phyloP scores from a whole-genome alignment of 805 yeast genomes.

The Tetrapisispora iriomotensis region DNA sequence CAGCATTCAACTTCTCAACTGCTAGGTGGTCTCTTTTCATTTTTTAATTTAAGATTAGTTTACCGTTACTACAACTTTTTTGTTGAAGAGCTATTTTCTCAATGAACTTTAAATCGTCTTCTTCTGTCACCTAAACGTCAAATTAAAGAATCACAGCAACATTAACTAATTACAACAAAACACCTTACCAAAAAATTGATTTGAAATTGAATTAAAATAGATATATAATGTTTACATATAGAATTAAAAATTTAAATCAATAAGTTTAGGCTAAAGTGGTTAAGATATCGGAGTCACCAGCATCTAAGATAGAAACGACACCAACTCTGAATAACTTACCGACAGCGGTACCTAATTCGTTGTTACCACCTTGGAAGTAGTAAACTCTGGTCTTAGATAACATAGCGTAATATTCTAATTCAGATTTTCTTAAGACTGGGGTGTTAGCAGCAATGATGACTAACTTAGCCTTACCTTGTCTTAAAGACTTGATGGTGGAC shows the following conservation, averaged over 20 bases:
- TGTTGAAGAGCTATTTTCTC: too few species aligned
- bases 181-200: background rate
- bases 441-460: conserved; percentile 98
- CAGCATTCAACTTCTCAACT: too few species aligned
- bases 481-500: conserved; percentile 94
- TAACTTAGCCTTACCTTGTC: conserved; percentile 98
- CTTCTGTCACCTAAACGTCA: too few species aligned
- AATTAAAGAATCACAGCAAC: too few species aligned
- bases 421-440: conserved; percentile 99
- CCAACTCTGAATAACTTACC: conserved; percentile 99
- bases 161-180: too few species aligned
- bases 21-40: too few species aligned
- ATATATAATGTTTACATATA: conserved; percentile 1
- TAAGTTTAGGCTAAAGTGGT: conserved; percentile 38
- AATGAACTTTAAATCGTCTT: too few species aligned
- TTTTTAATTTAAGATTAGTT: too few species aligned
- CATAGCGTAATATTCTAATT: conserved; percentile 99
- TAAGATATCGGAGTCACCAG: conserved; percentile 99
- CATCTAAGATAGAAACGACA: conserved; percentile 89
- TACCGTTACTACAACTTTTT: too few species aligned
- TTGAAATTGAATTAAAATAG: conserved; percentile 1
- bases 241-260: conserved; percentile 10
- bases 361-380: conserved; percentile 99
- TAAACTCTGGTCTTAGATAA: conserved; percentile 90
- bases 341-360: conserved; percentile 99